Percentiles rank a stretch among this genome's conserved stretches.
These are phyloP conservation scores for Leccinum ochraceum DNA, from an alignment of 768 basidiomycete genomes.

Conservation along the genomic window DNA sequence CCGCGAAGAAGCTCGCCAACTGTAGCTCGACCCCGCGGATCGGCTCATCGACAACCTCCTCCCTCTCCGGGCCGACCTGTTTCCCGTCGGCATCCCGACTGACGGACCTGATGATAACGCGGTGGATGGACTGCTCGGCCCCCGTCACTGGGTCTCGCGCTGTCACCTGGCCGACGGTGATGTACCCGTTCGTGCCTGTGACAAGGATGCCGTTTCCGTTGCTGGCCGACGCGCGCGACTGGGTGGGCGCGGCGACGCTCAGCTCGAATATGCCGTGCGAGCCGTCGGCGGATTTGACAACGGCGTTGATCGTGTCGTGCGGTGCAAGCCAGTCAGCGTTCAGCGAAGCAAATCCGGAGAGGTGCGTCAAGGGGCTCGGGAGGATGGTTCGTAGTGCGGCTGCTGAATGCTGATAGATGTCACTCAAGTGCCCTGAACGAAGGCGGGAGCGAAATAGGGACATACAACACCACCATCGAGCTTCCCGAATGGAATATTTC, in stretches of 20 bases:
- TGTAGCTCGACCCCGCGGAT: conserved; percentile 57
- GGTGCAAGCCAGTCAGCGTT: conserved; percentile 74
- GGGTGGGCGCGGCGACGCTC: conserved; percentile 59
- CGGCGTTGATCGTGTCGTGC: conserved; percentile 72
- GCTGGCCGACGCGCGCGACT: conserved; percentile 35
- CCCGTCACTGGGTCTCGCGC: conserved; percentile 28
- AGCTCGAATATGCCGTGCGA: conserved; percentile 63
- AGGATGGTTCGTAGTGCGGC: conserved; percentile 65
- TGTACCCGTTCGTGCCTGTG: conserved; percentile 64
- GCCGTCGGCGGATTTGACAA: conserved; percentile 47
- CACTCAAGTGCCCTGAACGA: neutral
- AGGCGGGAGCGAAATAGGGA: conserved; percentile 13
- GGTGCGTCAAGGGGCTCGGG: conserved; percentile 47
- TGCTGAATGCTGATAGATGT: conserved; percentile 57
- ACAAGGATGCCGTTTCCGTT: conserved; percentile 40
- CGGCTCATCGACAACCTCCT: conserved; percentile 47
- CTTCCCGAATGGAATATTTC: conserved; percentile 34
- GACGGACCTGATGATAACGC: conserved; percentile 40
- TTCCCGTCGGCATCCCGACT: conserved; percentile 23
- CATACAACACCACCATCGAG: conserved; percentile 79
- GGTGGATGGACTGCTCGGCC: conserved; percentile 30
- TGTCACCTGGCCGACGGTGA: conserved; percentile 44
- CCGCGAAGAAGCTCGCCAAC: conserved; percentile 58
- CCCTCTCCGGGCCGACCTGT: conserved; percentile 35
- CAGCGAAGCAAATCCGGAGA: conserved; percentile 67